phyloP scores from a whole-genome alignment of 371 early-diverging fungal species.

The Parasitella parasitica region DNA sequence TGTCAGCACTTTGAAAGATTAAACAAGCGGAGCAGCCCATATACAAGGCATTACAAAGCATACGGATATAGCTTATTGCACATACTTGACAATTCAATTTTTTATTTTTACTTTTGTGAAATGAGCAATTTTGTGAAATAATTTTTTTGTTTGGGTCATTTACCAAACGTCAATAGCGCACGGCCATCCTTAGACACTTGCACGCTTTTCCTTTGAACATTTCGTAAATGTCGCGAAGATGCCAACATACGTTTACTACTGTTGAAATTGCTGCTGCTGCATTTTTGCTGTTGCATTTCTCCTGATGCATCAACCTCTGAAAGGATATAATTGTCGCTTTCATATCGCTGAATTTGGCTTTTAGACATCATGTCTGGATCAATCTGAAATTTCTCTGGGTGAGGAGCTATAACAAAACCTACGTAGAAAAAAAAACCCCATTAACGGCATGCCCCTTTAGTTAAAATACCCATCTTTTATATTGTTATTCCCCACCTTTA shows the following conservation, averaged over 20 bases:
- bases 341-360: background rate
- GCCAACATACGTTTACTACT: conserved; percentile 24
- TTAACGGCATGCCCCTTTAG: background rate
- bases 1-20: too few relatives aligned
- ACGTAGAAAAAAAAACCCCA: background rate
- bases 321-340: background rate
- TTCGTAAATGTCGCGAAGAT: conserved; percentile 24
- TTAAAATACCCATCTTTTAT: background rate
- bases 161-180: background rate
- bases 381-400: conserved; percentile 21
- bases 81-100: too few relatives aligned
- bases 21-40: background rate
- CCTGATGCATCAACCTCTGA: background rate
- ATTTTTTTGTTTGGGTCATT: background rate
- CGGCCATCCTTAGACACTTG: conserved; percentile 1
- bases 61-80: too few relatives aligned
- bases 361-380: conserved; percentile 1
- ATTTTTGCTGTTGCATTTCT: background rate
- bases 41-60: background rate
- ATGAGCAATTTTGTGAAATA: too few relatives aligned
- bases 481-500: background rate
- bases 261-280: background rate
- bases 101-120: too few relatives aligned
- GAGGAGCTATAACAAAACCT: conserved; percentile 7
- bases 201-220: conserved; percentile 15